phyloP scores from a whole-genome alignment of 148 eudicot species.

The Suaeda aralocaspica region DNA sequence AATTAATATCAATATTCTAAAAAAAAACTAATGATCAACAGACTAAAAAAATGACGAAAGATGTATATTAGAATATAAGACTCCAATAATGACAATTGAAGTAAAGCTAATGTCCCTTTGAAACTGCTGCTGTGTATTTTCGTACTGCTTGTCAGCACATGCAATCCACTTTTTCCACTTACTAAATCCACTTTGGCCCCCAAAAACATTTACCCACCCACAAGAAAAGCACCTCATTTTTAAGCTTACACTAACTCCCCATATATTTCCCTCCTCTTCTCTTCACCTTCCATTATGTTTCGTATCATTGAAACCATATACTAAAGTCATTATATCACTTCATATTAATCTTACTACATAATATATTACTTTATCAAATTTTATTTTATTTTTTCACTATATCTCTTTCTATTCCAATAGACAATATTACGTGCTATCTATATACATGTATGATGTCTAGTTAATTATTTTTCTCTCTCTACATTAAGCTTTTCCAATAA shows the following conservation, averaged over 20 bases:
- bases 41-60: too few species aligned
- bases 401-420: too few species aligned
- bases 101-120: slow-evolving; percentile 64
- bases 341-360: not conserved
- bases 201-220: slow-evolving; percentile 43
- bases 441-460: not conserved
- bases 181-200: slow-evolving; percentile 29
- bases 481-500: too few species aligned
- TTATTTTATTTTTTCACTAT: too few species aligned
- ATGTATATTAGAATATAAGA: too few species aligned
- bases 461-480: too few species aligned
- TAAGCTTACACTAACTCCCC: not conserved
- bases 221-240: slow-evolving; percentile 60
- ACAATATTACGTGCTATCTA: too few species aligned
- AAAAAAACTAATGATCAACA: too few species aligned
- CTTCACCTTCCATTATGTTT: slow-evolving; percentile 13
- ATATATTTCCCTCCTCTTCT: slow-evolving; percentile 10
- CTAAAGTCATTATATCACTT: not conserved
- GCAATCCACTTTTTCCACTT: slow-evolving; percentile 82
- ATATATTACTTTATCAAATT: not conserved
- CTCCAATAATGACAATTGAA: slow-evolving; percentile 3
- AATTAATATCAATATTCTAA: too few species aligned
- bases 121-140: slow-evolving; percentile 39
- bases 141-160: slow-evolving; percentile 76
- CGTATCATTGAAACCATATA: slow-evolving; percentile 13